Evolutionary conservation across 1,139 yeast species (phyloP).

Genomic region (Geotrichum klebahnii): DNA sequence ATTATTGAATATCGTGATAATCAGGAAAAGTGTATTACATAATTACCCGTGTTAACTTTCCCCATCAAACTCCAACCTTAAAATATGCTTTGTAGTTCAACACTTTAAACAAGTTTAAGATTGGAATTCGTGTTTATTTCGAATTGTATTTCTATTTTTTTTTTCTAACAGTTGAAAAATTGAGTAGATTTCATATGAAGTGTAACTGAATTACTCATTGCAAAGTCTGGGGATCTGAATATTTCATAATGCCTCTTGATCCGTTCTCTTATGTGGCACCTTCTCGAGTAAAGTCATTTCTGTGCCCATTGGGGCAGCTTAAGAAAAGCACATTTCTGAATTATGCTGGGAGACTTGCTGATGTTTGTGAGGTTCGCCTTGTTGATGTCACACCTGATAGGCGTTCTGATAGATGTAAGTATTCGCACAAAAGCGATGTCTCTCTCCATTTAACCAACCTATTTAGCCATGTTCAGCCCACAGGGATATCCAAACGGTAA

Average conservation of each 20-base stretch:
- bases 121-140: too few relatives aligned
- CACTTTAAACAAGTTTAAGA: too few relatives aligned
- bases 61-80: too few relatives aligned
- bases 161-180: too few relatives aligned
- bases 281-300: constrained; percentile 60
- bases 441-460: neutral
- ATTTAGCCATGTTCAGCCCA: constrained; percentile 61
- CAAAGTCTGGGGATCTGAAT: too few relatives aligned
- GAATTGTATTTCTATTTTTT: too few relatives aligned
- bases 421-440: neutral
- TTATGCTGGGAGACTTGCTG: constrained; percentile 47
- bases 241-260: constrained; percentile 42
- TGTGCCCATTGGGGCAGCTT: constrained; percentile 68
- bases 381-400: constrained; percentile 69
- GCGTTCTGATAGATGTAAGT: constrained; percentile 43
- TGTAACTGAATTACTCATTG: too few relatives aligned
- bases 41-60: too few relatives aligned
- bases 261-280: constrained; percentile 51
- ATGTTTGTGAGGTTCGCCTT: constrained; percentile 62
- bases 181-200: too few relatives aligned
- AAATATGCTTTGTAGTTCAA: too few relatives aligned
- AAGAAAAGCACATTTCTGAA: constrained; percentile 46
- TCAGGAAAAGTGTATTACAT: too few relatives aligned
- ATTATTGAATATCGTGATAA: too few relatives aligned
- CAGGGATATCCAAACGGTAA: constrained; percentile 79